Conservation (phyloP, 2,329 filamentous ascomycete species). For the Pestalotiopsis sp. region DNA sequence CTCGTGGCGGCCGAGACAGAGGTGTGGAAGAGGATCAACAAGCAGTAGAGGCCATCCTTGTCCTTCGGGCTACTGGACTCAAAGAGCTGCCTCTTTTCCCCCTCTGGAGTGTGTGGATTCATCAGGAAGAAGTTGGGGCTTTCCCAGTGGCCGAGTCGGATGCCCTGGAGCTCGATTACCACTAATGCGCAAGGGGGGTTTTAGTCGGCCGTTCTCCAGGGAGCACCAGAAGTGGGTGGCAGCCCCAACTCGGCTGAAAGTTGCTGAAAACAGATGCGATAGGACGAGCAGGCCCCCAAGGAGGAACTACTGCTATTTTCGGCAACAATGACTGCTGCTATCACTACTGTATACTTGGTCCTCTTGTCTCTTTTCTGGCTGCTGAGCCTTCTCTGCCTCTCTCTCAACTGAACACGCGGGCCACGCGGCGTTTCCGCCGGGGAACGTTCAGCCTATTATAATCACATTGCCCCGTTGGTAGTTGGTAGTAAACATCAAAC, state of each 20-base stretch:
- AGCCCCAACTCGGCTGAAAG: slow-evolving; percentile 11
- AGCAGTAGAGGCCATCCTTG: slow-evolving; percentile 37
- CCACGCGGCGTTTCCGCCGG: slow-evolving; percentile 1
- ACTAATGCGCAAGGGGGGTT: not conserved
- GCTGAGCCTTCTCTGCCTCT: not conserved
- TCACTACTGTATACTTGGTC: not conserved
- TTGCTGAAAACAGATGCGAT: slow-evolving; percentile 19
- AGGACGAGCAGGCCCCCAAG: slow-evolving; percentile 9
- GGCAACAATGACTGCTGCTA: not conserved
- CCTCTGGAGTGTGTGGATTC: not conserved
- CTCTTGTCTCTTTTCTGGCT: not conserved
- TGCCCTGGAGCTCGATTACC: not conserved
- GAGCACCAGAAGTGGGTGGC: slow-evolving; percentile 1
- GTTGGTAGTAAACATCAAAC: slow-evolving; percentile 23
- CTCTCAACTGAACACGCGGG: not conserved
- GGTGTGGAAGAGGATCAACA: slow-evolving; percentile 65
- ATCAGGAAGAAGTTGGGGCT: not conserved
- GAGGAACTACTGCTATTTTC: slow-evolving; percentile 4
- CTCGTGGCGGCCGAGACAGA: slow-evolving; percentile 59
- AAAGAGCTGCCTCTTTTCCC: not conserved
- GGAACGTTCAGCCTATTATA: slow-evolving; percentile 10
- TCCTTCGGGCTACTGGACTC: not conserved
- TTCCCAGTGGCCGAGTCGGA: not conserved
- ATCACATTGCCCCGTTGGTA: slow-evolving; percentile 3
- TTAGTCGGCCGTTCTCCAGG: not conserved